These are phyloP conservation scores for Podila minutissima DNA, from an alignment of 192 early-diverging fungal genomes.

Conservation along the genomic window DNA sequence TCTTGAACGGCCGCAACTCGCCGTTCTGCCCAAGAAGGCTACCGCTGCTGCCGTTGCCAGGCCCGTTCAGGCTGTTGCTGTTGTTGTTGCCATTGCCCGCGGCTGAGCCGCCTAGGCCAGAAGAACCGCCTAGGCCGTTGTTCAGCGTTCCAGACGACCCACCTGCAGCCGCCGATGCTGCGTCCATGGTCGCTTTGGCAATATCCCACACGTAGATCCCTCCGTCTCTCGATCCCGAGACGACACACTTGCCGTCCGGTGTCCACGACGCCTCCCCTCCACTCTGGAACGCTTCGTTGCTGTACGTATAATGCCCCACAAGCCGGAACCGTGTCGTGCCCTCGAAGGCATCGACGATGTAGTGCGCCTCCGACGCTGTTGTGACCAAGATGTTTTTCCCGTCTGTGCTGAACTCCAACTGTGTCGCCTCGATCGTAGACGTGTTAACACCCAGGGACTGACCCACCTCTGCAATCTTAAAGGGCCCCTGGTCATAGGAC, in stretches of 20 bases:
- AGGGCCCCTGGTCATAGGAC: slow-evolving; percentile 66
- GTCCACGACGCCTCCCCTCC: slow-evolving; percentile 68
- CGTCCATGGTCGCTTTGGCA: slow-evolving; percentile 51
- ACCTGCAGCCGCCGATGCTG: not conserved
- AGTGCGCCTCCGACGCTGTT: slow-evolving; percentile 65
- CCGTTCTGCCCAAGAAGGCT: slow-evolving; percentile 25
- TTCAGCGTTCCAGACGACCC: slow-evolving; percentile 3
- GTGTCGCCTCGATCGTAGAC: slow-evolving; percentile 57
- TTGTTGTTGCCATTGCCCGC: slow-evolving; percentile 9
- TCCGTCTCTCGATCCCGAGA: slow-evolving; percentile 76
- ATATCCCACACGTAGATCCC: slow-evolving; percentile 72
- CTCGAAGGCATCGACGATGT: slow-evolving; percentile 75
- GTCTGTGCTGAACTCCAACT: slow-evolving; percentile 78
- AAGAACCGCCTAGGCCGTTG: not conserved
- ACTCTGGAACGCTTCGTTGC: slow-evolving; percentile 17
- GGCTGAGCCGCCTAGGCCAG: not conserved
- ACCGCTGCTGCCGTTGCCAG: not conserved
- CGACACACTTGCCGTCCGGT: slow-evolving; percentile 79
- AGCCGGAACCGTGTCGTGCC: slow-evolving; percentile 56
- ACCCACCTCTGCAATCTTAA: slow-evolving; percentile 39
- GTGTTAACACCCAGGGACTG: slow-evolving; percentile 7
- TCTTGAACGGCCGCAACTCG: slow-evolving; percentile 51
- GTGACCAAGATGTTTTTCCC: slow-evolving; percentile 78
- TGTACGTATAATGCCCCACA: slow-evolving; percentile 54
- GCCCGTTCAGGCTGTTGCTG: not conserved